Evolutionary conservation across 352 stramenopile species (phyloP), one percentile per base, ranked within the genome.

Genomic region (Globisporangium yorkense): DNA sequence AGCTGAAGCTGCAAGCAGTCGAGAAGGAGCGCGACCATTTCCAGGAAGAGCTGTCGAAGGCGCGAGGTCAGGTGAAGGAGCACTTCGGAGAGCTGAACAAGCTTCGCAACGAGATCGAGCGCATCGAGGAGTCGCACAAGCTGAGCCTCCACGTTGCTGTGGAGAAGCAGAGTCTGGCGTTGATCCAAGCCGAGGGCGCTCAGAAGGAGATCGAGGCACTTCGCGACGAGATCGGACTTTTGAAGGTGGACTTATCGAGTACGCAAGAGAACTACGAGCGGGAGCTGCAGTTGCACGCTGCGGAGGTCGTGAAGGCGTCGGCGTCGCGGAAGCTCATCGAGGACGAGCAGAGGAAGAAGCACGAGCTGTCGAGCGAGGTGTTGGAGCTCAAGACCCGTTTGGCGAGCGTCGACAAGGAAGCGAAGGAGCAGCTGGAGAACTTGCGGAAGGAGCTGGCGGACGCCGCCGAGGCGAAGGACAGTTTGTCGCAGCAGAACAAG

Each of bases 201-300:
- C 59, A 75, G 35, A 61, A 81, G 45, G 68, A 91, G 49, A 61
- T 89, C 50, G 61, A 59, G 10, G 66, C 63, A 37, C 57, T 88
- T 9, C 70, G 72, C 39, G 65, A 84, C 15, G 77, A 86, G 54
- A 73, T 84, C 51, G 52, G 54, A 1, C 61, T 59, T 15, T 63
- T 88, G 55, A 77, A 80, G 39, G 52, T 52, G 1, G 79, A 88
- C 37, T 51, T 89, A 6, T 60, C 66, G 0, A 68, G 53, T 0
- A 79, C 83, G 12, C 78, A 85, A 35, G 76, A 84, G 20, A 91
- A 94, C 58, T 96, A 96, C 54, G 82, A 93, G 56, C 80, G 85
- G 10, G 87, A 96, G 56, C 59, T 96, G 24, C 81, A 93, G 57
- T 62, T 92, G 43, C 87, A 94, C 45, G 77, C 85, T 0, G 65